Conservation (phyloP, 2,329 filamentous ascomycete genomes). For the Alternaria angustiovoidea region DNA sequence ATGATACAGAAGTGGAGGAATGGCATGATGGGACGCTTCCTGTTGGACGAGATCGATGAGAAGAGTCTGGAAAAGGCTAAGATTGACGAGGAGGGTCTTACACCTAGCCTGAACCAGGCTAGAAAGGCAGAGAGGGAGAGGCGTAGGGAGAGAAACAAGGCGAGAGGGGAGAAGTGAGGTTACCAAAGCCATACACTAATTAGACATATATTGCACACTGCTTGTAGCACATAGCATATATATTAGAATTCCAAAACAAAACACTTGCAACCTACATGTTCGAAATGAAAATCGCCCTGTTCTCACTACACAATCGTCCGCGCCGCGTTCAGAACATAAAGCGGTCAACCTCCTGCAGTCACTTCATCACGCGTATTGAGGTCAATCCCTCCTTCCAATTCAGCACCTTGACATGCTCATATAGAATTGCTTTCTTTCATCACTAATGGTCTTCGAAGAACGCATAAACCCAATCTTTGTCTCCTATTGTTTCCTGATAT, state of each 20-base stretch:
- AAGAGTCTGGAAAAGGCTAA: constrained; percentile 64
- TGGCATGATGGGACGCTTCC: constrained; percentile 77
- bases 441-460: not conserved
- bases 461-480: not conserved
- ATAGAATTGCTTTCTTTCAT: not conserved
- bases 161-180: constrained; percentile 28
- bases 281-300: not conserved
- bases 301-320: not conserved
- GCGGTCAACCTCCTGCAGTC: not conserved
- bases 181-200: not conserved
- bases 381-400: not conserved
- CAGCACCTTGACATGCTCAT: not conserved
- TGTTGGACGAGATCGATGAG: constrained; percentile 77
- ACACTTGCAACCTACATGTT: no score
- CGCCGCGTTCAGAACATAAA: not conserved
- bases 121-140: constrained; percentile 70
- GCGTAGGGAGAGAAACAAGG: constrained; percentile 39
- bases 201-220: not conserved
- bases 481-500: not conserved
- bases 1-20: constrained; percentile 82
- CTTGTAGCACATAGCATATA: not conserved
- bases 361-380: not conserved
- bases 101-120: constrained; percentile 72
- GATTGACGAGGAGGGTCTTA: constrained; percentile 56
- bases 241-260: not conserved